A percentile compares a stretch with the other conserved stretches of the same genome.
These are phyloP conservation scores for Lathyrus oleraceus DNA, from an alignment of 306 rosid species.

Conservation along the genomic window DNA sequence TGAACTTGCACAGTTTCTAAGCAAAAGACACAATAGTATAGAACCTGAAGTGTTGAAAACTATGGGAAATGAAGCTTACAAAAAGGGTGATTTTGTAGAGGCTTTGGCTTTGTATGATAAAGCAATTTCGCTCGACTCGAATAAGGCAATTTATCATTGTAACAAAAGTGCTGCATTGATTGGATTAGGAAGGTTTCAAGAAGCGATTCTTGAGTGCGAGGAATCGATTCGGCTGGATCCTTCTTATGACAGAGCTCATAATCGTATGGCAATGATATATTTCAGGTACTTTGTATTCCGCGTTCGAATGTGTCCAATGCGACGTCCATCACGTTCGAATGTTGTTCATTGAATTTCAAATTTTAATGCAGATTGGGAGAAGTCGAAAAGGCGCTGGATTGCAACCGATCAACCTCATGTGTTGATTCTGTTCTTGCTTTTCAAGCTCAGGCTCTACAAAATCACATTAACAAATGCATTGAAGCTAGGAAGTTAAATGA, in stretches of 20 bases:
- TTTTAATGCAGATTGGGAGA: slow-evolving; percentile 69
- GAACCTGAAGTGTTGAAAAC: slow-evolving; percentile 74
- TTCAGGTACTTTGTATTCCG: slow-evolving; percentile 54
- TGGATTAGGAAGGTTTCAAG: slow-evolving; percentile 61
- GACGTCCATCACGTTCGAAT: neutral
- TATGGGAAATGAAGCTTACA: slow-evolving; percentile 81
- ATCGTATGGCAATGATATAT: slow-evolving; percentile 77
- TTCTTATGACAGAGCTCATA: slow-evolving; percentile 72
- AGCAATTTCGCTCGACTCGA: slow-evolving; percentile 72
- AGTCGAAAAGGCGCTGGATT: slow-evolving; percentile 65
- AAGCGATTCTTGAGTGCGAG: slow-evolving; percentile 67
- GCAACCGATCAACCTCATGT: slow-evolving; percentile 43
- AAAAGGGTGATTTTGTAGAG: slow-evolving; percentile 57
- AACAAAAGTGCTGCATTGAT: slow-evolving; percentile 90
- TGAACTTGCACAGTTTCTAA: slow-evolving; percentile 38
- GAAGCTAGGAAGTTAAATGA: slow-evolving; percentile 61
- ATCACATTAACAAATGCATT: slow-evolving; percentile 54
- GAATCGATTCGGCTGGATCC: slow-evolving; percentile 76
- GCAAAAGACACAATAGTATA: slow-evolving; percentile 35
- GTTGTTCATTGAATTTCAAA: slow-evolving; percentile 8
- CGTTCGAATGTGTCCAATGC: neutral
- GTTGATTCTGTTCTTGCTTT: slow-evolving; percentile 41
- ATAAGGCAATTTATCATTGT: slow-evolving; percentile 67
- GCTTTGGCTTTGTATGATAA: slow-evolving; percentile 69
- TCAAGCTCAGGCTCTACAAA: slow-evolving; percentile 58